Percentiles rank a stretch among this genome's conserved stretches.
phyloP scores from a whole-genome alignment of 495 filamentous ascomycete species.

The Aspergillus bertholletiae region DNA sequence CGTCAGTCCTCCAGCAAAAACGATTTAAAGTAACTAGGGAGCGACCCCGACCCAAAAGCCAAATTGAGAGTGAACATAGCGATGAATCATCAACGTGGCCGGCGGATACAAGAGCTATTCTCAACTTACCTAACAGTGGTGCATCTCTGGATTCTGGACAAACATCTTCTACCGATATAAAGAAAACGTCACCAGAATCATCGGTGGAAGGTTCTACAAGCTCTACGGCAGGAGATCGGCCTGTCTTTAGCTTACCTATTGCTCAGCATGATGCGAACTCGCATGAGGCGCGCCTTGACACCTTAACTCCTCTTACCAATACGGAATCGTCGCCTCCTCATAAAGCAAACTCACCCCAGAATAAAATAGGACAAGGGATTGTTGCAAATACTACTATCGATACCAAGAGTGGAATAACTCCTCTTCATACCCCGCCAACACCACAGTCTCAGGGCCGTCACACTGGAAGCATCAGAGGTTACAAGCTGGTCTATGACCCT shows the following conservation, averaged over 20 bases:
- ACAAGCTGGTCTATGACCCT: conserved; percentile 72
- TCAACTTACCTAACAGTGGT: conserved; percentile 8
- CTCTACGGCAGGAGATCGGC: conserved; percentile 62
- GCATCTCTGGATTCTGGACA: conserved; percentile 9
- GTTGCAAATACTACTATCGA: conserved; percentile 11
- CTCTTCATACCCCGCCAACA: conserved; percentile 47
- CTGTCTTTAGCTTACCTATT: conserved; percentile 51
- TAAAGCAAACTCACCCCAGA: conserved; percentile 51
- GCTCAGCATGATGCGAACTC: conserved; percentile 33
- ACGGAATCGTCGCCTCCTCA: conserved; percentile 69
- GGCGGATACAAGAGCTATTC: conserved; percentile 4
- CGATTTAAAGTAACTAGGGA: conserved; percentile 41
- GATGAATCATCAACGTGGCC: conserved; percentile 6
- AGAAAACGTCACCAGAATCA: conserved; percentile 12
- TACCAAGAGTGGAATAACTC: conserved; percentile 35
- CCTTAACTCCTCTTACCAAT: conserved; percentile 73
- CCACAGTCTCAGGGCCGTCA: conserved; percentile 59
- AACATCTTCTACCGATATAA: conserved; percentile 4
- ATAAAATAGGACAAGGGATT: conserved; percentile 30
- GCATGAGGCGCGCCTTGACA: conserved; percentile 49
- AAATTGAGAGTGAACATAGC: conserved; percentile 19
- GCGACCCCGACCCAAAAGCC: conserved; percentile 32
- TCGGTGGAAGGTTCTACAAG: conserved; percentile 64
- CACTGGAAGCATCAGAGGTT: conserved; percentile 60
- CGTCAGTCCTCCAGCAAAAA: conserved; percentile 60